phyloP scores from a whole-genome alignment of 2,329 filamentous ascomycete genomes.

The Epichloe festucae region DNA sequence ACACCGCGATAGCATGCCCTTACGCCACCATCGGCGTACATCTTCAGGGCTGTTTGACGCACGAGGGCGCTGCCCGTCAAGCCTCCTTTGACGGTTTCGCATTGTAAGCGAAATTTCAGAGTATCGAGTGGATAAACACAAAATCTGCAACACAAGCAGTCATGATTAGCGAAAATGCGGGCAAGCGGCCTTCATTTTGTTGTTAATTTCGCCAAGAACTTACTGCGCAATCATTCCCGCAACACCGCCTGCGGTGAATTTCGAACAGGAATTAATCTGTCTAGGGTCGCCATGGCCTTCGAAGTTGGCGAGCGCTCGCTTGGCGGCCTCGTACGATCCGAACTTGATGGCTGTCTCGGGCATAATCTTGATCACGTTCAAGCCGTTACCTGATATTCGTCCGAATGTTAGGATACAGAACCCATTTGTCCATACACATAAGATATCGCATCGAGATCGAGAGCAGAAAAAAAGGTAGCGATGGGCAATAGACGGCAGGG shows the following conservation, averaged over 20 bases:
- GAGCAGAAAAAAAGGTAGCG: background rate
- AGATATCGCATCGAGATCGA: background rate
- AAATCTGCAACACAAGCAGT: slow-evolving; percentile 37
- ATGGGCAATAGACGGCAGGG: background rate
- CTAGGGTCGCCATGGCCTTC: slow-evolving; percentile 80
- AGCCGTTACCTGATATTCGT: slow-evolving; percentile 59
- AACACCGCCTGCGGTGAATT: slow-evolving; percentile 80
- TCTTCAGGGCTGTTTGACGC: slow-evolving; percentile 68
- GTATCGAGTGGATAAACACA: slow-evolving; percentile 92
- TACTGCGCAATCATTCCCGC: slow-evolving; percentile 91
- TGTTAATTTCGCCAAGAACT: slow-evolving; percentile 17
- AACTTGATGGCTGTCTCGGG: slow-evolving; percentile 98
- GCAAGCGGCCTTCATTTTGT: background rate
- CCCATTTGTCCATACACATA: background rate
- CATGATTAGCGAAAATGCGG: background rate
- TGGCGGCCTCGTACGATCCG: slow-evolving; percentile 90
- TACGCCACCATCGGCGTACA: slow-evolving; percentile 66
- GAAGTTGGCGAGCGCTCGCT: slow-evolving; percentile 69
- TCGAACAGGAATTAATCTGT: slow-evolving; percentile 68
- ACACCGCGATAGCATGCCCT: slow-evolving; percentile 79
- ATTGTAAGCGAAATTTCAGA: slow-evolving; percentile 75
- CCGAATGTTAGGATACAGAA: background rate
- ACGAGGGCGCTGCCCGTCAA: slow-evolving; percentile 74
- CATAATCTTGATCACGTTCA: slow-evolving; percentile 97
- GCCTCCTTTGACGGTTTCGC: slow-evolving; percentile 79